Base-by-base conservation (phyloP, 768 basidiomycete genomes). In the Amanita phalloides region DNA sequence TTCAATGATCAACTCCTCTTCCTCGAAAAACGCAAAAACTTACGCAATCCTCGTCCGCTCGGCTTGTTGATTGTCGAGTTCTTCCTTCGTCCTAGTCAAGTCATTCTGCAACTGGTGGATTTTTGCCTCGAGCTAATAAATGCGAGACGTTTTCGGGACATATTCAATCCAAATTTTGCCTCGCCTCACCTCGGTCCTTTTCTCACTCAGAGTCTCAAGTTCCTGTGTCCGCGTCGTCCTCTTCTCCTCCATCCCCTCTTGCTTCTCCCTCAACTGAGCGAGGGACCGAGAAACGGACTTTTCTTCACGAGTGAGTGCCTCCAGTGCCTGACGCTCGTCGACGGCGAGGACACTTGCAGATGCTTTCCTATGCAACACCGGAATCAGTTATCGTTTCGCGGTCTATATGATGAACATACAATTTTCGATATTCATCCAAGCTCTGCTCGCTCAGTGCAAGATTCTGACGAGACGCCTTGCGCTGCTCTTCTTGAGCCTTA, bases 251-350 rank as follows among this genome's bases (percentile, higher is more conserved):
- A 86, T 68, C 23, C 80, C 78, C 33, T 84, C 78, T 42, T 86
- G 74, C 61, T 81, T 85, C 56, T 90, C 85, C 47, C 76, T 75
- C 4, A 87, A 68, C 51, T 85, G 81, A 0, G 76, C 64, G 6
- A 91, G 72, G 1, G 79, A 72, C 39, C 91, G 79, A 6, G 70
- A 64, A 0, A 80, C 62, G 0, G 82, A 84, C 66, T 92, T 93
- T 63, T 89, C 84, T 51, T 97, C 90, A 49, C 94, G 82, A 11
- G 74, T 74, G 6, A 94, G 75, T 0, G 81, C 77, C 55, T 94
- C 90, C 0, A 96, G 75, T 4, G 82, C 73, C 60, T 96, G 92
- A 1, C 96, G 85, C 65, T 97, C 93, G 28, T 84, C 79, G 1
- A 92, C 82, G 0, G 90, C 91, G 32, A 86, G 77, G 2, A 86